phyloP scores from a whole-genome alignment of 2,329 filamentous ascomycete species.

The Camillea tinctor region DNA sequence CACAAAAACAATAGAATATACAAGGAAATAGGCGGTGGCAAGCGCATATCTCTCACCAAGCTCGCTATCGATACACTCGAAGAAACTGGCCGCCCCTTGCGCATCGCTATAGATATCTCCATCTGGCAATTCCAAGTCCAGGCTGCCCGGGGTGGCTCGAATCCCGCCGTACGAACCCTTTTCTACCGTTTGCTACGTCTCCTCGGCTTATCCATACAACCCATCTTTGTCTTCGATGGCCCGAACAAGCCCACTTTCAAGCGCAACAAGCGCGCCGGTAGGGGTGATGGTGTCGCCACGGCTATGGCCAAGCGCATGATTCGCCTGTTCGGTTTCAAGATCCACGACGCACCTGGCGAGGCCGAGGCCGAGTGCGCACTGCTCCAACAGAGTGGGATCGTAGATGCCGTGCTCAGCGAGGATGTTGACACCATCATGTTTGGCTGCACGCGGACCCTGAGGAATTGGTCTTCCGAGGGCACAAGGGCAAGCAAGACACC shows the following conservation, averaged over 20 bases:
- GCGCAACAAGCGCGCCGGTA: slow-evolving; percentile 71
- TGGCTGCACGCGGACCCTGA: slow-evolving; percentile 74
- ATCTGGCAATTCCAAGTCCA: slow-evolving; percentile 98
- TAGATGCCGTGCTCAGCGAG: slow-evolving; percentile 92
- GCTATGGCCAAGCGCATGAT: slow-evolving; percentile 82
- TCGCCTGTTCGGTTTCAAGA: slow-evolving; percentile 78
- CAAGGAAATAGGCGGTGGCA: slow-evolving; percentile 79
- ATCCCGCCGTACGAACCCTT: slow-evolving; percentile 85
- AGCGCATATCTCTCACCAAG: slow-evolving; percentile 77
- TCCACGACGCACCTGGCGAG: slow-evolving; percentile 87
- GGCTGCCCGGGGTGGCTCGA: slow-evolving; percentile 79
- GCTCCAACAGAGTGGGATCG: slow-evolving; percentile 75
- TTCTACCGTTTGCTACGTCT: slow-evolving; percentile 87
- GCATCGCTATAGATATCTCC: slow-evolving; percentile 88
- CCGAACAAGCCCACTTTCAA: slow-evolving; percentile 84
- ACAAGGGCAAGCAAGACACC: slow-evolving; percentile 63
- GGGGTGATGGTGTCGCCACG: slow-evolving; percentile 65
- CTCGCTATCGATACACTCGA: slow-evolving; percentile 77
- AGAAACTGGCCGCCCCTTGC: slow-evolving; percentile 67
- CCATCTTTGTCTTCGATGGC: slow-evolving; percentile 89
- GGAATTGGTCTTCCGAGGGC: slow-evolving; percentile 79
- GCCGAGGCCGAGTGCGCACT: slow-evolving; percentile 94
- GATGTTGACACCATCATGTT: slow-evolving; percentile 99
- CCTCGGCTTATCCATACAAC: slow-evolving; percentile 73
- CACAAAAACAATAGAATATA: slow-evolving; percentile 68